A percentile compares a stretch with the other conserved stretches of the same genome.
Evolutionary conservation across 768 basidiomycete species (phyloP).

Genomic region (Sporobolomyces phaffii): DNA sequence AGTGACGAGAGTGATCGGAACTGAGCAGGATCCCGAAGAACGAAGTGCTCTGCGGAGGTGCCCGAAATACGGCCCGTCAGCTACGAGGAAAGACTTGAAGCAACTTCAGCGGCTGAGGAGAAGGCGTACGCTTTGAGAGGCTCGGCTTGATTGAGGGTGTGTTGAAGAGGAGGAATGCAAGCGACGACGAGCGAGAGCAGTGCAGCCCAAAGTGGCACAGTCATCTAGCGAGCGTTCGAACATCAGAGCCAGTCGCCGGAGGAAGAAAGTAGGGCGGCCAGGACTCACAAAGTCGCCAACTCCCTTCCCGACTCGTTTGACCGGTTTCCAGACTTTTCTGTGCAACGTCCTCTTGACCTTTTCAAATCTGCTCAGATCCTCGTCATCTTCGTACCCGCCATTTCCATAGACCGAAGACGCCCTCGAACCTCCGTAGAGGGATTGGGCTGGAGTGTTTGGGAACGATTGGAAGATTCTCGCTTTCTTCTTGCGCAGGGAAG

Average conservation of each 20-base stretch:
- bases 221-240: constrained; percentile 53
- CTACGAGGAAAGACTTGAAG: neutral
- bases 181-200: constrained; percentile 46
- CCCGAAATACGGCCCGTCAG: neutral
- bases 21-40: constrained; percentile 66
- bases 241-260: too few relatives aligned
- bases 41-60: constrained; percentile 51
- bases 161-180: constrained; percentile 67
- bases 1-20: constrained; percentile 83
- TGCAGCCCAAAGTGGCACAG: constrained; percentile 65
- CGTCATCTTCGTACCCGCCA: constrained; percentile 26
- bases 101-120: neutral
- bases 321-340: constrained; percentile 39
- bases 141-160: constrained; percentile 55
- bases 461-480: constrained; percentile 33
- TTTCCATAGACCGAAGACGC: constrained; percentile 2
- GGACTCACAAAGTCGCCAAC: constrained; percentile 21
- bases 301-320: constrained; percentile 8
- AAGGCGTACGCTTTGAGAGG: constrained; percentile 45
- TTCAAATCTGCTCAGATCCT: constrained; percentile 23
- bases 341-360: constrained; percentile 37
- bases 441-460: constrained; percentile 42
- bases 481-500: constrained; percentile 11
- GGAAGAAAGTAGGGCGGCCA: constrained; percentile 7
- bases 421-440: constrained; percentile 16